Base-by-base conservation (phyloP, 2,329 filamentous ascomycete species). In the Eutypa lata region DNA sequence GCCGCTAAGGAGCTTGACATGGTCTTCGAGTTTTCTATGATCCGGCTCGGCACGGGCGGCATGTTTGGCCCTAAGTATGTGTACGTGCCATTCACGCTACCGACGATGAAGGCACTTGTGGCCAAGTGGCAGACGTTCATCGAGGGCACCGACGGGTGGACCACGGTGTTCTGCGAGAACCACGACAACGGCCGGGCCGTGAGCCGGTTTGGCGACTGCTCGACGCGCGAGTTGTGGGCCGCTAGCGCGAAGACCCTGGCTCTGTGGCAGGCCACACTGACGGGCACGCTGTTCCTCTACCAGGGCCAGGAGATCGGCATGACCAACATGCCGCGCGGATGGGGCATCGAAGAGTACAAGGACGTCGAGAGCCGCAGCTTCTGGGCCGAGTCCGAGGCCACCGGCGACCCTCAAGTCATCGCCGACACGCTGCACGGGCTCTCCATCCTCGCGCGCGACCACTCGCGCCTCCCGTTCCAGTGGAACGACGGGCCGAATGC, bases 391-490 rank as follows among this genome's bases (percentile, higher is more conserved):
- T 73, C 75, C 0, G 55, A 70, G 1, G 63, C 67, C n/a, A 71
- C 67, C 0, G 66, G 66, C 0, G 66, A 73, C 14, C 51, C 66
- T 4, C 65, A 71, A 31, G 65, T 64, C 4, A 66, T 80, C 2
- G 68, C 68, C 7, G 71, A 73, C 13, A 84, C 78, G 0, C 77
- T 80, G 65, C 65, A 73, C 1, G 75, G 79, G 0, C 68, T 88
- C 7, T 77, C 80, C 26, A 76, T 79, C 48, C 75, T 88, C 38
- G 84, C 78, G 0, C 74, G 85, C 7, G 86, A 89, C 57, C 81
- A 89, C 61, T 75, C 84, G 2, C 73, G 87, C 0, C 78, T 85
- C 2, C 87, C 87, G 0, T 82, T 90, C 65, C 84, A 87, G 49
- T 90, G 87, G 87, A 76, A 79, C 49, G 73, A 68, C 1, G 71